Evolutionary conservation across 2,329 filamentous ascomycete species (phyloP), one percentile per base, ranked within the genome.

Genomic region (Ascochyta fabae): DNA sequence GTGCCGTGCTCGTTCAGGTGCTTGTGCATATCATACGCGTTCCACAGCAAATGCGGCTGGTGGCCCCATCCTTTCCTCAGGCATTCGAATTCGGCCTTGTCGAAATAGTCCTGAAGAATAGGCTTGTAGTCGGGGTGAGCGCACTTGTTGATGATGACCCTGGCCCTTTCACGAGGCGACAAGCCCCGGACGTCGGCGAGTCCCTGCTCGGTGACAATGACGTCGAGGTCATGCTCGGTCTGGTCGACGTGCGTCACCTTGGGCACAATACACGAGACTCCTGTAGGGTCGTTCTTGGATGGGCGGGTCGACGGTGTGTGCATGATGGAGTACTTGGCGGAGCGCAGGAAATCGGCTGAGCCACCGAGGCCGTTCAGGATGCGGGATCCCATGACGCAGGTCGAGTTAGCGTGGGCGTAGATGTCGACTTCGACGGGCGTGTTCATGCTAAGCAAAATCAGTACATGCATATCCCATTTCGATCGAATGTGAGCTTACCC

Each of bases 401-500:
- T 96, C 59, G 84, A 88, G 85, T 96, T 96, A 67, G 92, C 92
- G 79, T 96, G 92, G 2, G 92, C 92, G 79, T 96, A 96, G 70
- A 96, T 96, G 78, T 96, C 92, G 15, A 96, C 92, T 78, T 96
- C 92, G 42, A 96, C 91, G 22, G 92, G 92, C 0, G 92, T 96
- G 83, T 96, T 96, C 92, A 96, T 96, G 74, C 91, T 56, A 12
- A 15, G 1, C 4, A 6, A 1, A 7, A n/a, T 56, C 13, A 56
- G 38, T 27, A 27, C 2, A 19, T 6, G 2, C 16, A 3, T 8
- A 13, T 7, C 29, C n/a, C 12, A n/a, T 29, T 48, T 12, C 6
- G 4, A 15, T 1, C 31, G 15, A 9, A 16, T 8, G 16, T 9
- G 8, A 1, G 10, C 42, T 40, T 29, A 51, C 53, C 53, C 92